Evolutionary conservation across 2,329 filamentous ascomycete species (phyloP).

Genomic region (Penicillium sp.): DNA sequence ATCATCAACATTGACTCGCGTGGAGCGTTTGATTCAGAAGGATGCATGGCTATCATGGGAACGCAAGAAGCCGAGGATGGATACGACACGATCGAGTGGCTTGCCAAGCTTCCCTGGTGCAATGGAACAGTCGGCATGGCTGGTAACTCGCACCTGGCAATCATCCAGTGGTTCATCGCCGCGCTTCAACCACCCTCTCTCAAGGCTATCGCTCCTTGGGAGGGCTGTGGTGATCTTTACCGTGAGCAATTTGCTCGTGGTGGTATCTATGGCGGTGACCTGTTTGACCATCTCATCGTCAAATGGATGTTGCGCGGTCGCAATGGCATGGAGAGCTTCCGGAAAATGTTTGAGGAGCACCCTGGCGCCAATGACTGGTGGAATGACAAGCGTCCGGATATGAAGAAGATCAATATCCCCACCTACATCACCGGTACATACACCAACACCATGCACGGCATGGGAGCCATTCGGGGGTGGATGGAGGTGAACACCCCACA

Average conservation of each 20-base stretch:
- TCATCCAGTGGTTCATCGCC: conserved; percentile 41
- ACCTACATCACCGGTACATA: conserved; percentile 33
- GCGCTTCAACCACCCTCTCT: conserved; percentile 39
- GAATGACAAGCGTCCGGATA: conserved; percentile 35
- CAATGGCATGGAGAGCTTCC: conserved; percentile 37
- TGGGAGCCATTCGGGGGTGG: conserved; percentile 36
- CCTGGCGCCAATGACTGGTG: conserved; percentile 32
- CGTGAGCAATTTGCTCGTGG: conserved; percentile 44
- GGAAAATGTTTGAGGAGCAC: conserved; percentile 38
- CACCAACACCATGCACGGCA: conserved; percentile 31
- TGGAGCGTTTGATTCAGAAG: conserved; percentile 32
- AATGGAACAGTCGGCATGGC: conserved; percentile 41
- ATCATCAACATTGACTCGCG: conserved; percentile 33
- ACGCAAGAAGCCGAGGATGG: conserved; percentile 43
- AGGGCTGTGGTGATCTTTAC: conserved; percentile 44
- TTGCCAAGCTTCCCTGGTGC: conserved; percentile 42
- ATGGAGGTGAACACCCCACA: conserved; percentile 32
- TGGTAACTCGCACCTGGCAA: conserved; percentile 42
- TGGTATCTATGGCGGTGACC: conserved; percentile 34
- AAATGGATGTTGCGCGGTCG: conserved; percentile 33
- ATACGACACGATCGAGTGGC: conserved; percentile 41
- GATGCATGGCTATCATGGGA: conserved; percentile 35
- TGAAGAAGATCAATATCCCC: conserved; percentile 22
- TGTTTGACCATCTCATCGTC: conserved; percentile 37
- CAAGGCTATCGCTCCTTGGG: conserved; percentile 38